A percentile compares a stretch with the other conserved stretches of the same genome.
These are phyloP conservation scores for Thyridium curvatum DNA, from an alignment of 2,329 filamentous ascomycete species.

Conservation along the genomic window DNA sequence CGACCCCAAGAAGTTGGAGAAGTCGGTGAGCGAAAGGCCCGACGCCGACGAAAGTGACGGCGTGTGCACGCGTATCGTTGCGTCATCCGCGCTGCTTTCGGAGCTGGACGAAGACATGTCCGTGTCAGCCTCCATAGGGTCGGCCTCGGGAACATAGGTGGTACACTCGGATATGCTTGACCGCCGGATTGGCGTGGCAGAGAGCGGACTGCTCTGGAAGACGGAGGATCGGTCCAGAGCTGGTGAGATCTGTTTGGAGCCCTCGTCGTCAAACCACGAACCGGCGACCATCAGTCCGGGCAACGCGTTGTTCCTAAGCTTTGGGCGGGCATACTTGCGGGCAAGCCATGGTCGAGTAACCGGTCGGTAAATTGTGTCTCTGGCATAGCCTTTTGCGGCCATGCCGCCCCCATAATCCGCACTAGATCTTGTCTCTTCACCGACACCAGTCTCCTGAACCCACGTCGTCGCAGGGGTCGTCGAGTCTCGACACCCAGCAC, in stretches of 20 bases:
- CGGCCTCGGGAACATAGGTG: neutral
- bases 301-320: constrained; percentile 5
- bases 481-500: no score
- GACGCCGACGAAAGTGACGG: neutral
- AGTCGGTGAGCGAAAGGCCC: constrained; percentile 18
- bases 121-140: constrained; percentile 5
- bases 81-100: constrained; percentile 5
- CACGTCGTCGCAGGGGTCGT: constrained; percentile 10
- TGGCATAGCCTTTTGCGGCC: constrained; percentile 39
- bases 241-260: no score
- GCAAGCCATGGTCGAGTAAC: constrained; percentile 2
- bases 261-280: no score
- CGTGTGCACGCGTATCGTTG: neutral
- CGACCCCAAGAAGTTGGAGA: constrained; percentile 27
- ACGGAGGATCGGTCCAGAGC: no score
- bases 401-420: constrained; percentile 27
- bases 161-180: no score
- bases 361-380: constrained; percentile 3
- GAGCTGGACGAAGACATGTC: constrained; percentile 3
- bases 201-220: no score
- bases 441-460: constrained; percentile 11
- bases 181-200: no score
- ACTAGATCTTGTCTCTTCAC: constrained; percentile 14
- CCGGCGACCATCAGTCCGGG: neutral
- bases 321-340: neutral